Evolutionary conservation across 2,329 filamentous ascomycete genomes (phyloP), one percentile per base, ranked within the genome.

Genomic region (Penicillium vulpinum): DNA sequence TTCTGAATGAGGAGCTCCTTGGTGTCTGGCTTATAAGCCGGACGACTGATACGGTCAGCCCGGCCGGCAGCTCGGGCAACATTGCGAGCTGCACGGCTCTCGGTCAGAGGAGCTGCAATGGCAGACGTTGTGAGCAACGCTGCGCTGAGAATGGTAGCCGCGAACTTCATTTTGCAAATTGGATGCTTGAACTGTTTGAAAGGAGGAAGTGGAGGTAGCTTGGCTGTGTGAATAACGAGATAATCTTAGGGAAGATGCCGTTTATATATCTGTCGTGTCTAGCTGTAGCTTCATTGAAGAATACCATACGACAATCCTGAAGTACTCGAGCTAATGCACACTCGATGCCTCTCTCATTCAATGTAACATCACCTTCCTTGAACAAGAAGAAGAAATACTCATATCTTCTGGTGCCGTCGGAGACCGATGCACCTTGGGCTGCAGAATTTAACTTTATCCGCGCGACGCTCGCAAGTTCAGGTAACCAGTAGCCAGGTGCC

Each of bases 81-180:
- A 49, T 67, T 67, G 43, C 67, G 65, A 46, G 63, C 58, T 35
- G 61, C 59, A 35, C 58, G 53, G 51, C 65, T 68, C 43, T 74
- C 73, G n/a, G 75, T 78, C 31, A 80, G 75, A 45, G 81, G 82
- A 28, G 80, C 79, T 33, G 80, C 81, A 36, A 80, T 49, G 44
- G 75, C 77, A 54, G 73, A 64, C 51, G 73, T 73, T 51, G 78
- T 76, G 56, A 79, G 73, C 47, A 81, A 62, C 53, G 75, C 65
- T 63, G 72, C 69, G 58, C 70, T 63, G 38, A 71, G 11, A 11
- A 76, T 61, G 51, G 73, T 56, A 48, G 75, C 59, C 47, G 77
- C 66, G 72, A 81, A 73, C 76, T 81, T 84, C 83, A 85, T 85
- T 45, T 62, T 80, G 38, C n/a, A 28, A 7, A 21, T 43, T 29